Evolutionary conservation across 2,329 filamentous ascomycete species (phyloP).

Genomic region (Aspergillus japonicus): DNA sequence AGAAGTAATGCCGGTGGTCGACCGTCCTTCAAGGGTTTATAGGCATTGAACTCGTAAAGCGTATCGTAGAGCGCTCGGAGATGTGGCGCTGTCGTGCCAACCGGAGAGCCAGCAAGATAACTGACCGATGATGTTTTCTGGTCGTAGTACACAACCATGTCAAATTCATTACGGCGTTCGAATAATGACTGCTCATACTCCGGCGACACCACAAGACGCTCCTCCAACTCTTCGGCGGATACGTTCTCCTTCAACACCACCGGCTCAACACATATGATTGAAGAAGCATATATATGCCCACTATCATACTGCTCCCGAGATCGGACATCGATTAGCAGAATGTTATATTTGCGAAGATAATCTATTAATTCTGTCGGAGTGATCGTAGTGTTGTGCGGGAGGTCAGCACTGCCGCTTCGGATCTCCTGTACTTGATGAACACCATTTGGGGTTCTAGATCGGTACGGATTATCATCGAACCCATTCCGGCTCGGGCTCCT

Average conservation of each 20-base stretch:
- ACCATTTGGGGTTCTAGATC: conserved; percentile 46
- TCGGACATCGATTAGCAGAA: conserved; percentile 85
- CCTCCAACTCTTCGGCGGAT: conserved; percentile 62
- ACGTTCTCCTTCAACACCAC: conserved; percentile 68
- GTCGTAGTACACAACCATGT: conserved; percentile 90
- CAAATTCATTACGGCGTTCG: conserved; percentile 69
- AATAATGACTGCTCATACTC: conserved; percentile 70
- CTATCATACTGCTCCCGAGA: conserved; percentile 76
- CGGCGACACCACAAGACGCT: conserved; percentile 49
- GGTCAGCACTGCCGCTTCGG: conserved; percentile 48
- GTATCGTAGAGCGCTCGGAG: conserved; percentile 74
- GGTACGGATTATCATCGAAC: conserved; percentile 44
- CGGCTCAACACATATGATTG: conserved; percentile 87
- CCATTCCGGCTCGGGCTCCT: conserved; percentile 36
- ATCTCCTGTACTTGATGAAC: conserved; percentile 37
- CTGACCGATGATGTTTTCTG: conserved; percentile 59
- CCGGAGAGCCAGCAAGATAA: conserved; percentile 54
- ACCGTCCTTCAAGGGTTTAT: conserved; percentile 65
- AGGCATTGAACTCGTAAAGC: conserved; percentile 78
- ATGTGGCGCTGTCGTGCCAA: conserved; percentile 51
- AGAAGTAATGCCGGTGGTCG: conserved; percentile 72
- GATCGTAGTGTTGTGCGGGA: conserved; percentile 60
- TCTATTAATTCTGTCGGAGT: conserved; percentile 68
- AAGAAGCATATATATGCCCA: conserved; percentile 82
- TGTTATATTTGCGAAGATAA: conserved; percentile 63